These are phyloP conservation scores for Purpureocillium takamizusanense DNA, from an alignment of 2,329 filamentous ascomycete genomes.

Conservation along the genomic window DNA sequence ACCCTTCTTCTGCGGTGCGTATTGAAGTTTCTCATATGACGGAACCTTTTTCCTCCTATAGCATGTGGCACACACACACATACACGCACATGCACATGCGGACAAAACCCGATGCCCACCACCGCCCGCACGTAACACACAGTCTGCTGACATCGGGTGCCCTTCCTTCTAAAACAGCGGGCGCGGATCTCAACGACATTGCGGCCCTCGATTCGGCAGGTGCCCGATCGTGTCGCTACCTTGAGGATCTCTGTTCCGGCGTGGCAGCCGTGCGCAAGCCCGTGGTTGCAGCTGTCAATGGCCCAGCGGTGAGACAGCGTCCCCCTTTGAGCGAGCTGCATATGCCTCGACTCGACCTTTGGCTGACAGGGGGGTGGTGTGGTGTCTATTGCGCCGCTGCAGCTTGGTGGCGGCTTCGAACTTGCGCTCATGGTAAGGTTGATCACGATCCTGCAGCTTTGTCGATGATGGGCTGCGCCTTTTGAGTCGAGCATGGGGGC, in stretches of 20 bases:
- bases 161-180: constrained; percentile 14
- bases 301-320: constrained; percentile 34
- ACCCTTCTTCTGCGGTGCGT: constrained; percentile 13
- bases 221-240: constrained; percentile 23
- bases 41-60: too few species aligned
- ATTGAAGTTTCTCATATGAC: too few species aligned
- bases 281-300: constrained; percentile 38
- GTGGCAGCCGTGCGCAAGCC: constrained; percentile 31
- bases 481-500: too few species aligned
- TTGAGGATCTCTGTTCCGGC: constrained; percentile 30
- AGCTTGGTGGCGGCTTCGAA: constrained; percentile 43
- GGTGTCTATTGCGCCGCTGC: not conserved
- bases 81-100: too few species aligned
- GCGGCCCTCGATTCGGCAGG: constrained; percentile 20
- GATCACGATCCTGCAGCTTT: not conserved
- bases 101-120: too few species aligned
- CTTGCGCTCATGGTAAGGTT: constrained; percentile 33
- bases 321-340: constrained; percentile 10
- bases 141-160: not conserved
- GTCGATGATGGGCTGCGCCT: too few species aligned
- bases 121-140: too few species aligned
- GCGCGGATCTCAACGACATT: constrained; percentile 27
- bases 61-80: too few species aligned
- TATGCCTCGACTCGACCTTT: not conserved
- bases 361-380: not conserved